Conservation (phyloP, 805 yeast genomes). For the Candida endomychidarum region DNA sequence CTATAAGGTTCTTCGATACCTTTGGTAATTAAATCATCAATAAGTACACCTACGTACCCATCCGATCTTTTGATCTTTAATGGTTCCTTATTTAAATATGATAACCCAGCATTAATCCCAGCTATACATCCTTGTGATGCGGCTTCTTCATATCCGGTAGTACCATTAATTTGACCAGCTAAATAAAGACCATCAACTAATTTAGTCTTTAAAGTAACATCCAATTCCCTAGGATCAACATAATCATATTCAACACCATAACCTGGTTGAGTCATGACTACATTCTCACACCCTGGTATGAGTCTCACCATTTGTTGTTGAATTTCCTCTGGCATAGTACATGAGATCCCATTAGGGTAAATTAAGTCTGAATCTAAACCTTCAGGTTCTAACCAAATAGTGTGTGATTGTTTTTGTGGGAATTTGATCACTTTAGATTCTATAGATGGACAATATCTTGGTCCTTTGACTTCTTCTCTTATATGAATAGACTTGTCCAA, state of each 20-base stretch:
- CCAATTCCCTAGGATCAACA: slow-evolving; percentile 87
- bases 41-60: slow-evolving; percentile 88
- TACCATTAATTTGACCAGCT: slow-evolving; percentile 98
- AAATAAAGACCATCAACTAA: slow-evolving; percentile 71
- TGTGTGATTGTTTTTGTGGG: slow-evolving; percentile 70
- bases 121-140: slow-evolving; percentile 96
- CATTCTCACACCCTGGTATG: slow-evolving; percentile 88
- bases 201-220: slow-evolving; percentile 78
- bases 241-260: slow-evolving; percentile 99
- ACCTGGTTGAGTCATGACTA: slow-evolving; percentile 88
- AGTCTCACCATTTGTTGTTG: slow-evolving; percentile 71
- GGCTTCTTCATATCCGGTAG: slow-evolving; percentile 99
- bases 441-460: slow-evolving; percentile 95
- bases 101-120: slow-evolving; percentile 89
- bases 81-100: slow-evolving; percentile 38
- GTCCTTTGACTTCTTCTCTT: slow-evolving; percentile 91
- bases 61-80: slow-evolving; percentile 69
- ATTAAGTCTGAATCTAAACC: slow-evolving; percentile 84
- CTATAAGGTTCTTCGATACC: slow-evolving; percentile 97
- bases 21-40: slow-evolving; percentile 91
- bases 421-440: slow-evolving; percentile 86
- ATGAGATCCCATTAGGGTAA: slow-evolving; percentile 94
- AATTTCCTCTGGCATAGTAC: slow-evolving; percentile 94
- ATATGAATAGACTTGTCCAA: slow-evolving; percentile 86
- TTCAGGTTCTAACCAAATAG: slow-evolving; percentile 96